These are phyloP conservation scores for Penicillium lividum DNA, from an alignment of 495 filamentous ascomycete genomes.

Conservation along the genomic window DNA sequence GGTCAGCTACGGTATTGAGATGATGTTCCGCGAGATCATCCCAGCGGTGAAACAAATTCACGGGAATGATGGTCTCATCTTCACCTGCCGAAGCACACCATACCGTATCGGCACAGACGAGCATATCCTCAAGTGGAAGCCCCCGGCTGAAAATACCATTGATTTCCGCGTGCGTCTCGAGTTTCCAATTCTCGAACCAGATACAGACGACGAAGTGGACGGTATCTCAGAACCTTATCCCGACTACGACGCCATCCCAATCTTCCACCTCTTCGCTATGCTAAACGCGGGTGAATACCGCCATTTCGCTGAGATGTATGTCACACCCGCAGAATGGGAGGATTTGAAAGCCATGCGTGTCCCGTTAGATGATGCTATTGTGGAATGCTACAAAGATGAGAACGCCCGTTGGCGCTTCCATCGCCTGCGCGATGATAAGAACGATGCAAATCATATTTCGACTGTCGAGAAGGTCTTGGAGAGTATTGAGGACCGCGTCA, in stretches of 20 bases:
- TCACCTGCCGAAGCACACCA: constrained; percentile 82
- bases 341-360: constrained; percentile 65
- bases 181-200: constrained; percentile 73
- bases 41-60: constrained; percentile 72
- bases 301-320: constrained; percentile 62
- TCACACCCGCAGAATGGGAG: constrained; percentile 83
- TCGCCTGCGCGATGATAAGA: constrained; percentile 87
- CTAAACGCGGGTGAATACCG: constrained; percentile 60
- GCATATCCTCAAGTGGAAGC: constrained; percentile 97
- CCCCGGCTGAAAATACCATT: constrained; percentile 85
- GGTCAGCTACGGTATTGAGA: constrained; percentile 81
- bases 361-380: constrained; percentile 77
- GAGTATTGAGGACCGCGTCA: constrained; percentile 74
- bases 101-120: constrained; percentile 90
- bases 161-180: constrained; percentile 81
- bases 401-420: constrained; percentile 78
- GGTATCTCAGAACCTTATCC: constrained; percentile 51
- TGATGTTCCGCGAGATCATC: constrained; percentile 86
- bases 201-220: constrained; percentile 63
- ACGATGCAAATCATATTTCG: constrained; percentile 81
- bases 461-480: constrained; percentile 80
- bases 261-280: constrained; percentile 59
- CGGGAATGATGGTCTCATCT: constrained; percentile 94
- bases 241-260: constrained; percentile 64
- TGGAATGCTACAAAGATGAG: constrained; percentile 82